A percentile compares a stretch with the other conserved stretches of the same genome.
Conservation (phyloP, 2,329 filamentous ascomycete species). For the Huntiella abstrusa region DNA sequence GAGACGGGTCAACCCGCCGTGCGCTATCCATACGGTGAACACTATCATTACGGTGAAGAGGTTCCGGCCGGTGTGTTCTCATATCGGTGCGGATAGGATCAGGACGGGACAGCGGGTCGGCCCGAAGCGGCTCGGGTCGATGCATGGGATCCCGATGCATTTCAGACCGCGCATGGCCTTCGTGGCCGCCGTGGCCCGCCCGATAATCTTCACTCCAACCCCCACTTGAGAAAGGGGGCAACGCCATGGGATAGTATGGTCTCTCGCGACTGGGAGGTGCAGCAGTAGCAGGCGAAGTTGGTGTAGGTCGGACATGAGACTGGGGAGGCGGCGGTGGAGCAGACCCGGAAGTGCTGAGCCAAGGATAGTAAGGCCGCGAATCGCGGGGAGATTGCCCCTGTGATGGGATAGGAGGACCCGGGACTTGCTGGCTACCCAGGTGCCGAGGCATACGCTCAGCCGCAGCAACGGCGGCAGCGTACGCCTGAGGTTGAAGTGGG, state of each 20-base stretch:
- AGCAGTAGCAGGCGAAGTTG: neutral
- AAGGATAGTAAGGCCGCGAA: constrained; percentile 4
- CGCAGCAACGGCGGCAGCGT: constrained; percentile 6
- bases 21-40: neutral
- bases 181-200: neutral
- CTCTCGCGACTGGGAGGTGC: constrained; percentile 5
- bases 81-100: too few species aligned
- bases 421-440: constrained; percentile 11
- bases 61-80: constrained; percentile 2
- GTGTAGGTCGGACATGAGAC: too few species aligned
- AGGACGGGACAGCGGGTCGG: too few species aligned
- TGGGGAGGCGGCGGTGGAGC: constrained; percentile 6
- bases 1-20: neutral
- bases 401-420: constrained; percentile 2
- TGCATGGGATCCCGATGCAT: too few species aligned
- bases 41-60: constrained; percentile 3
- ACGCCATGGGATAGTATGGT: constrained; percentile 5
- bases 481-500: neutral
- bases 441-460: constrained; percentile 14
- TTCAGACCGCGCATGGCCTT: neutral
- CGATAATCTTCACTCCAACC: constrained; percentile 8
- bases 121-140: too few species aligned
- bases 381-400: constrained; percentile 1
- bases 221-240: constrained; percentile 1
- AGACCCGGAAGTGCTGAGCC: neutral